These are phyloP conservation scores for Hermanozyma aechmeae DNA, from an alignment of 805 yeast species.

Conservation along the genomic window DNA sequence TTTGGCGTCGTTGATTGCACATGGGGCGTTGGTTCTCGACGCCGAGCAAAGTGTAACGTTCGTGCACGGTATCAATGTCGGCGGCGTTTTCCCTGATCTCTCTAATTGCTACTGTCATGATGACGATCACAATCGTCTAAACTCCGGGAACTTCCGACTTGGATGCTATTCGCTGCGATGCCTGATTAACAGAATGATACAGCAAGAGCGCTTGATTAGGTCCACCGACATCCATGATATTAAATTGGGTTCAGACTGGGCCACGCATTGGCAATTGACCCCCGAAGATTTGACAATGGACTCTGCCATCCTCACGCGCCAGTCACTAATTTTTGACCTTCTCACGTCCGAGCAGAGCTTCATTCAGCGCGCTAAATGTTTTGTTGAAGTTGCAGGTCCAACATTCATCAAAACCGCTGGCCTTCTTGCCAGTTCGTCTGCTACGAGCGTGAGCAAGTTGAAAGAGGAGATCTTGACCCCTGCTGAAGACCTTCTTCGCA, in stretches of 20 bases:
- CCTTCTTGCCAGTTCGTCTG: slow-evolving; percentile 11
- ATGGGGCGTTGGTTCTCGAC: slow-evolving; percentile 29
- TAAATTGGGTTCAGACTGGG: slow-evolving; percentile 45
- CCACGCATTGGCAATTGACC: slow-evolving; percentile 54
- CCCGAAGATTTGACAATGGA: slow-evolving; percentile 44
- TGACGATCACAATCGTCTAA: slow-evolving; percentile 10
- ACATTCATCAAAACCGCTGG: slow-evolving; percentile 25
- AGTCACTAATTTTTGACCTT: slow-evolving; percentile 68
- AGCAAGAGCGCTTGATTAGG: slow-evolving; percentile 9
- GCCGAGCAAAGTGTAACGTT: too few relatives aligned
- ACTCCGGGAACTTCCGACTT: slow-evolving; percentile 1
- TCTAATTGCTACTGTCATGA: slow-evolving; percentile 37
- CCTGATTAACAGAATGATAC: slow-evolving; percentile 14
- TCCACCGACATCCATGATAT: slow-evolving; percentile 13
- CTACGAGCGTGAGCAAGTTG: slow-evolving; percentile 34
- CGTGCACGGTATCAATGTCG: slow-evolving; percentile 20
- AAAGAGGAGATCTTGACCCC: slow-evolving; percentile 49
- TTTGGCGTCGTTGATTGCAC: slow-evolving; percentile 29
- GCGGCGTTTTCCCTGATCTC: slow-evolving; percentile 36
- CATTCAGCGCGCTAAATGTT: slow-evolving; percentile 56
- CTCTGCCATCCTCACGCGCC: slow-evolving; percentile 48
- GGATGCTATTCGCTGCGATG: slow-evolving; percentile 26
- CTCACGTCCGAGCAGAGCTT: slow-evolving; percentile 64
- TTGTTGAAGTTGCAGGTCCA: slow-evolving; percentile 38
- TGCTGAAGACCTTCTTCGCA: slow-evolving; percentile 43